Conservation (phyloP, 805 yeast species). For the Candida oleophila region DNA sequence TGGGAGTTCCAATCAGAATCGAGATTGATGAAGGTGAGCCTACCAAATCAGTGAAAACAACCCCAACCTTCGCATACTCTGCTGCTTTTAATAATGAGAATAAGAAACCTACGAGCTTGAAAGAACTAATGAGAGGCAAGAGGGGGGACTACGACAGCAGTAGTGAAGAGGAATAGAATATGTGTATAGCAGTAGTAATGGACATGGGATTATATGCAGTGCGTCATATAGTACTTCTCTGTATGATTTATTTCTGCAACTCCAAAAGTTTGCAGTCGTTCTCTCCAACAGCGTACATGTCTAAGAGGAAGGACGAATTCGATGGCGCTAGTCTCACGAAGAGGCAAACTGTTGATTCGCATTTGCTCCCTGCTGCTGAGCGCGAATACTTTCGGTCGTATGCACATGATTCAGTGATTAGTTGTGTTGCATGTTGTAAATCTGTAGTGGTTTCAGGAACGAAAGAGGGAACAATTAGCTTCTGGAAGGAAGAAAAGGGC, state of each 20-base stretch:
- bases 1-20: conserved; percentile 22
- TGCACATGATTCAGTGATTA: background rate
- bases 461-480: conserved; percentile 18
- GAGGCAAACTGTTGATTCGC: background rate
- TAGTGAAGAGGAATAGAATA: conserved; percentile 31
- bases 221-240: background rate
- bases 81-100: conserved; percentile 2
- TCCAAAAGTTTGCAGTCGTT: no score
- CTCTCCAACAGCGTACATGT: background rate
- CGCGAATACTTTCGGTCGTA: background rate
- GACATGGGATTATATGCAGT: conserved; percentile 20
- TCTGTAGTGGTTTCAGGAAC: conserved; percentile 16
- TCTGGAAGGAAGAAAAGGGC: conserved; percentile 15
- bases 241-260: no score
- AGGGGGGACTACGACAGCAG: conserved; percentile 24
- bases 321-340: background rate
- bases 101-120: conserved; percentile 38
- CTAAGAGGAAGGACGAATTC: background rate
- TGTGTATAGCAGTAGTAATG: conserved; percentile 33
- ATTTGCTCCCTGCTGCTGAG: background rate
- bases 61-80: background rate
- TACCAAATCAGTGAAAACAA: conserved; percentile 1
- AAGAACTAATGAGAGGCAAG: conserved; percentile 33
- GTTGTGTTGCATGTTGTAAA: conserved; percentile 6
- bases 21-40: conserved; percentile 22